Percentiles rank a stretch among this genome's conserved stretches.
phyloP scores from a whole-genome alignment of 208 protist species.

The Trypanosoma avium region DNA sequence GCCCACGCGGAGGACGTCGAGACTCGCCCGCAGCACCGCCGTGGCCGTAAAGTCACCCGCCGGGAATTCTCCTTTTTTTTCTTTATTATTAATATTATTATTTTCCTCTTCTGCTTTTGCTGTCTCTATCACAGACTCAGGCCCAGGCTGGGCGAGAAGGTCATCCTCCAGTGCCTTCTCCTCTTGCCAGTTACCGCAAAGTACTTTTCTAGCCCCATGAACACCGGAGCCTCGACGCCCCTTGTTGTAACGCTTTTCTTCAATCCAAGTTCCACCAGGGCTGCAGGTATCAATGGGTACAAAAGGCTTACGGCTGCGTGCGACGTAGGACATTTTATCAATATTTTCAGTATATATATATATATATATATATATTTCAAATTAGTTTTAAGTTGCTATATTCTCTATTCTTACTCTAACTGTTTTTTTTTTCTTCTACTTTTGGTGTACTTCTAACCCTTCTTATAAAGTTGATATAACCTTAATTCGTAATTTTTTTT shows the following conservation, averaged over 20 bases:
- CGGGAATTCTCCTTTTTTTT: no score
- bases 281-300: constrained; percentile 88
- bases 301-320: constrained; percentile 63
- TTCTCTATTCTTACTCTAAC: no score
- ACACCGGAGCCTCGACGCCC: constrained; percentile 38
- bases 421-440: no score
- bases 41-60: constrained; percentile 4
- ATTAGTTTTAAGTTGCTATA: not conserved
- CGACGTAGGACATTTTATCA: constrained; percentile 31
- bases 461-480: no score
- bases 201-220: constrained; percentile 48
- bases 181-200: constrained; percentile 90
- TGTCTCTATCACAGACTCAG: no score
- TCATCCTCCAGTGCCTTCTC: constrained; percentile 77
- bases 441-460: no score
- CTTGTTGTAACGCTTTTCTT: constrained; percentile 90
- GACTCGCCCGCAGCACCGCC: constrained; percentile 32
- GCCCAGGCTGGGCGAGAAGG: constrained; percentile 51
- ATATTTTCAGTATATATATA: not conserved
- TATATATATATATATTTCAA: not conserved
- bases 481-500: no score
- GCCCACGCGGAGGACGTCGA: constrained; percentile 62
- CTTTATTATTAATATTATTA: no score
- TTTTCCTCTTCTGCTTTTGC: no score
- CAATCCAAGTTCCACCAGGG: constrained; percentile 78